phyloP scores from a whole-genome alignment of 2,329 filamentous ascomycete species.

The Stachybotrys chlorohalonatus region DNA sequence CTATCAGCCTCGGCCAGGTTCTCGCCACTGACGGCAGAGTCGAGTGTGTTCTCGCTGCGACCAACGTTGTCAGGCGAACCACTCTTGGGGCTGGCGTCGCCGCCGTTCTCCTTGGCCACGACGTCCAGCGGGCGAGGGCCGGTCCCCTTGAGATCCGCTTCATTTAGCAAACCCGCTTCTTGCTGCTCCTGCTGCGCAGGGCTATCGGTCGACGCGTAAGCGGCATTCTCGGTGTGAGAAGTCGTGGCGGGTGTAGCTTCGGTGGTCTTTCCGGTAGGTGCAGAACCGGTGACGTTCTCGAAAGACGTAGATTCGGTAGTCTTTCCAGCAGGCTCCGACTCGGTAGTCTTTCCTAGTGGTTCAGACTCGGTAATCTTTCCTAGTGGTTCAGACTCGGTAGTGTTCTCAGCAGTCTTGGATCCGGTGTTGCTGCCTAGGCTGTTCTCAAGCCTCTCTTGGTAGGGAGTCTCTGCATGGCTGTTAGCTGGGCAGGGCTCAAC shows the following conservation, averaged over 20 bases:
- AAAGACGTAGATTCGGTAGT: conserved; percentile 5
- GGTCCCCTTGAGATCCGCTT: conserved; percentile 24
- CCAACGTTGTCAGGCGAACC: not conserved
- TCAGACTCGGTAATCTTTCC: conserved; percentile 16
- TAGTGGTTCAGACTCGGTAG: conserved; percentile 11
- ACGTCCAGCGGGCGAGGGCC: conserved; percentile 32
- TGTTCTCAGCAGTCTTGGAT: conserved; percentile 14
- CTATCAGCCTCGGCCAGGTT: conserved; percentile 2
- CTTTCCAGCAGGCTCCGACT: conserved; percentile 16
- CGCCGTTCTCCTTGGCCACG: conserved; percentile 23
- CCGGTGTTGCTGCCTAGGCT: not conserved
- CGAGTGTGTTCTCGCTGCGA: conserved; percentile 4
- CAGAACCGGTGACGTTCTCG: too few relatives aligned
- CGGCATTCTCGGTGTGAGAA: not conserved
- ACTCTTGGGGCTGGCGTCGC: conserved; percentile 16
- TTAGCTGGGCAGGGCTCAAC: not conserved
- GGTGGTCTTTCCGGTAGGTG: conserved; percentile 19
- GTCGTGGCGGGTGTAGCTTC: not conserved
- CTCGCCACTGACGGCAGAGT: not conserved
- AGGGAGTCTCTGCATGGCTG: not conserved
- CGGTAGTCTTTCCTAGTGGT: too few relatives aligned
- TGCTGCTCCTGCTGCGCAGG: conserved; percentile 8
- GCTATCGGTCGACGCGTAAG: not conserved
- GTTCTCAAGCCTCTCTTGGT: conserved; percentile 5
- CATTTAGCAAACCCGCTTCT: conserved; percentile 9